phyloP scores from a whole-genome alignment of 2,329 filamentous ascomycete genomes.

The Atkinsonella hypoxylon region DNA sequence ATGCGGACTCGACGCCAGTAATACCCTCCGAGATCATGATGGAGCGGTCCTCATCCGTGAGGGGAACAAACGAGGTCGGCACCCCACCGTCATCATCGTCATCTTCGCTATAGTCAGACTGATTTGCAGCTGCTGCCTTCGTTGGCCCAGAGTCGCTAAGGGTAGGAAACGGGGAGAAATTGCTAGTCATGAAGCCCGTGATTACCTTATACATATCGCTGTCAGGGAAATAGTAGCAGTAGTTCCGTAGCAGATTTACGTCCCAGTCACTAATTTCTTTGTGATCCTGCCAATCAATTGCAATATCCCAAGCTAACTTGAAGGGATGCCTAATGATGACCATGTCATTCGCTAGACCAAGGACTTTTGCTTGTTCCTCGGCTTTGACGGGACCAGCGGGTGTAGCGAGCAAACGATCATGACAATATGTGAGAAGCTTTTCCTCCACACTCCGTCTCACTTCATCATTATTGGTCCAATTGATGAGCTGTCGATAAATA shows the following conservation, averaged over 20 bases:
- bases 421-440: conserved; percentile 70
- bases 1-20: conserved; percentile 53
- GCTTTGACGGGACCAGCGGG: conserved; percentile 52
- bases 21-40: conserved; percentile 70
- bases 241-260: conserved; percentile 63
- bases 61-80: conserved; percentile 40
- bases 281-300: conserved; percentile 78
- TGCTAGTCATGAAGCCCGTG: conserved; percentile 69
- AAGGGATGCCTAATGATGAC: conserved; percentile 91
- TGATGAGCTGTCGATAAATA: conserved; percentile 71
- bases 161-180: conserved; percentile 67
- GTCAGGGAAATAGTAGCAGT: conserved; percentile 72
- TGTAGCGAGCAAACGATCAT: conserved; percentile 63
- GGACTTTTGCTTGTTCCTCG: conserved; percentile 58
- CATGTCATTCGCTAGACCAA: conserved; percentile 77
- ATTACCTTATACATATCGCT: conserved; percentile 73
- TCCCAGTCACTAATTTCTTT: conserved; percentile 69
- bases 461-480: conserved; percentile 85
- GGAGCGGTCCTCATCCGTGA: conserved; percentile 67
- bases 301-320: conserved; percentile 80
- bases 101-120: conserved; percentile 45
- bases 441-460: conserved; percentile 77
- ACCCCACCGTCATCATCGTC: conserved; percentile 47
- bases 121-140: conserved; percentile 16
- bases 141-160: conserved; percentile 12